Conservation (phyloP, 2,329 filamentous ascomycete species). For the Rhynchosporium graminicola region DNA sequence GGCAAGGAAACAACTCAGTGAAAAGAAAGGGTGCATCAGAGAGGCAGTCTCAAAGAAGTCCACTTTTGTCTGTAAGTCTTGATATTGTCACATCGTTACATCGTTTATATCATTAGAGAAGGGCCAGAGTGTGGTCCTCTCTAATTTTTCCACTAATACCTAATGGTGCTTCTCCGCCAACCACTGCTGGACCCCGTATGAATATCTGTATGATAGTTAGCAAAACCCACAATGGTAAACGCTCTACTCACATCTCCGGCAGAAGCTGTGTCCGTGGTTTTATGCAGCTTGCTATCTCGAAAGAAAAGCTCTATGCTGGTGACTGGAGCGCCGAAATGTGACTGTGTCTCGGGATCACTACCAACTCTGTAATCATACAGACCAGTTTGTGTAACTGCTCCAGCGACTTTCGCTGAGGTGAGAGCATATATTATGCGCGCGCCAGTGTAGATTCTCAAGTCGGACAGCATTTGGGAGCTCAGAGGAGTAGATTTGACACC, state of each 20-base stretch:
- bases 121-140: constrained; percentile 71
- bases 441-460: constrained; percentile 78
- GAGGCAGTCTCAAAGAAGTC: neutral
- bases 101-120: constrained; percentile 26
- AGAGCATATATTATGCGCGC: constrained; percentile 84
- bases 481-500: constrained; percentile 64
- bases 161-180: constrained; percentile 63
- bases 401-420: constrained; percentile 79
- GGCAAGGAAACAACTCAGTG: neutral
- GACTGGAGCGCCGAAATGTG: constrained; percentile 81
- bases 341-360: constrained; percentile 43
- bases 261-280: constrained; percentile 62
- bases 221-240: neutral
- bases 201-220: constrained; percentile 56
- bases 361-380: constrained; percentile 80
- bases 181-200: constrained; percentile 72
- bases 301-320: constrained; percentile 79
- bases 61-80: neutral
- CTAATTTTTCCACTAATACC: constrained; percentile 66
- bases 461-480: constrained; percentile 69
- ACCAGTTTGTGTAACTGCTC: constrained; percentile 83
- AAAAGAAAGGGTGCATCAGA: neutral
- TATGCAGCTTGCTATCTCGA: constrained; percentile 59
- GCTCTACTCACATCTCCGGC: constrained; percentile 61
- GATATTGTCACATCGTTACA: constrained; percentile 3